Conservation (phyloP, 169 alveolate species). For the Perkinsus chesapeaki region DNA sequence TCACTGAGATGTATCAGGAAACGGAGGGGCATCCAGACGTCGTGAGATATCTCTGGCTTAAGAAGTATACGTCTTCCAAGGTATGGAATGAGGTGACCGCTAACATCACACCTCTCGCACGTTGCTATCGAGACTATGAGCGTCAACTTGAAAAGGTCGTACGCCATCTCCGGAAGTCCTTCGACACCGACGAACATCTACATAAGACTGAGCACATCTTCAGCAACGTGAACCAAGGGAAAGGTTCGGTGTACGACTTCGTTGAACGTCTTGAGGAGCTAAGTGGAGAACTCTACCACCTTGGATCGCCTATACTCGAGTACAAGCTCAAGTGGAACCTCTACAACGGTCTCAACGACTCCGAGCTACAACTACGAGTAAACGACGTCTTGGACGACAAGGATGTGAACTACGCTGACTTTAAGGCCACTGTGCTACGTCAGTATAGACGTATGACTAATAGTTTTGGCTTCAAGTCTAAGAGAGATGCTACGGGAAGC, state of each 20-base stretch:
- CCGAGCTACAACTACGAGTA: not conserved
- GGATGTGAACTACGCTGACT: not conserved
- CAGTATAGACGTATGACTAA: not conserved
- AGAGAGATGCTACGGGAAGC: not conserved
- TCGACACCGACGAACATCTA: not conserved
- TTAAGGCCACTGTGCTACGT: not conserved
- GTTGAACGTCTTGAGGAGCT: not conserved
- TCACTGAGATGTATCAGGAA: not conserved
- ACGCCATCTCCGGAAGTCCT: not conserved
- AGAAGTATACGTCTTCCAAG: not conserved
- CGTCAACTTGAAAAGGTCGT: not conserved
- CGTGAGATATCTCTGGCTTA: not conserved
- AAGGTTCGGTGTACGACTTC: not conserved
- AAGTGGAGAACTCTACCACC: not conserved
- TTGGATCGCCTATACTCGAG: not conserved
- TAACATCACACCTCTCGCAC: not conserved
- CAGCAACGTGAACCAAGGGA: not conserved
- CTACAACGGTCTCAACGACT: not conserved
- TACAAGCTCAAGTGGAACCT: not conserved
- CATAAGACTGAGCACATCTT: not conserved
- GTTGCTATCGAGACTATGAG: not conserved
- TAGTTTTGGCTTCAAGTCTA: not conserved
- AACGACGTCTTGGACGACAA: not conserved
- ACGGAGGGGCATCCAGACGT: not conserved
- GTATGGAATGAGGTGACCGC: not conserved